Base-by-base conservation (phyloP, 1,284 basidiomycete species). In the Omphalotus olearius region DNA sequence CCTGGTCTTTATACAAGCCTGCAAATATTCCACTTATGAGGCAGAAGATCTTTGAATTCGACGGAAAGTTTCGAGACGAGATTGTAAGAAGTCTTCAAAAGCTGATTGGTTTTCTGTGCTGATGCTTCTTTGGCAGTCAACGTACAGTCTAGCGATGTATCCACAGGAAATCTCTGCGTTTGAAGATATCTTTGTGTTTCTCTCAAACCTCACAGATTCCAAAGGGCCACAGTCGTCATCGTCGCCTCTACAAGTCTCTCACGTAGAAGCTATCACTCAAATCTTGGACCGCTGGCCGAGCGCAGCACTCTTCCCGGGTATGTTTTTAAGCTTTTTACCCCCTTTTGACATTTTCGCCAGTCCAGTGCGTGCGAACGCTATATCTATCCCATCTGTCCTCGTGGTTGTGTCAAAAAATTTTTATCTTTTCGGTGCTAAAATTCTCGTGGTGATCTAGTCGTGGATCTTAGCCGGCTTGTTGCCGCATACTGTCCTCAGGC, bases 11-110 rank as follows among this genome's bases (percentile, higher is more conserved):
- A 98, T 76, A 47, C 40, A 89, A 88, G 57, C 88, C 92, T 71
- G 90, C 88, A 13, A 98, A 96, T 65, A 78, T 97, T n/a, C 64
- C 74, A 11, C 91, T 92, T 3, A 93, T 96, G 76, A 85, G 85
- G 62, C 75, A 75, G 35, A 98, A 98, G 70, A 67, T 98, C 18
- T 74, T 79, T 47, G 87, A 96, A 64, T 83, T 98, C 51, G 84
- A 95, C 62, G 82, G 86, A 38, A 79, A 73, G 25, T 71, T 93
- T 49, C 78, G 78, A 51, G 71, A 78, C 55, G 86, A 87, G 64
- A 84, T 81, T 51, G 86, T 88, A 58, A 58, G 82, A 60, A 17
- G 11, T 1, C 14, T 18, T 37, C 2, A 33, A 33, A 10, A 10
- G 7, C 30, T 33, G 39, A 26, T 17, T 36, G 47, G 40, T 16